Conservation (phyloP, 768 basidiomycete species). For the Phlegmacium glaucopus region DNA sequence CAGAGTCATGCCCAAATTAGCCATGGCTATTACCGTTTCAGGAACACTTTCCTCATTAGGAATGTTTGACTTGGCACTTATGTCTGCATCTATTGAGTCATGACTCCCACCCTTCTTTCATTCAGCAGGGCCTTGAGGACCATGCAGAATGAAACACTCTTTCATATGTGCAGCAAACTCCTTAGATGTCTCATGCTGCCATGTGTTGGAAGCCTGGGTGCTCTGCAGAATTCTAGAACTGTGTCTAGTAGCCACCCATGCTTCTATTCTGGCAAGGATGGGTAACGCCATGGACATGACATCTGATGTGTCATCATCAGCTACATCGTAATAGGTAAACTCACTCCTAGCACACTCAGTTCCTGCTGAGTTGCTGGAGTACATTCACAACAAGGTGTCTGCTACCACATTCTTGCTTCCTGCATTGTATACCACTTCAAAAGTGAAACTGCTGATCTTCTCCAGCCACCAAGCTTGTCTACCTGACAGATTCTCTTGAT, state of each 20-base stretch:
- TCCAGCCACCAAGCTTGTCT: conserved; percentile 36
- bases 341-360: conserved; percentile 13
- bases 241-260: not conserved
- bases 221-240: no score
- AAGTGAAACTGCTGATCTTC: conserved; percentile 18
- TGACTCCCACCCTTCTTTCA: conserved; percentile 21
- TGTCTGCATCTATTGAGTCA: no score
- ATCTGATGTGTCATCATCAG: no score
- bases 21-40: no score
- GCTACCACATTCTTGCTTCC: conserved; percentile 29
- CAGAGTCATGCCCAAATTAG: no score
- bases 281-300: no score
- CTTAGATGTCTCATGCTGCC: conserved; percentile 12
- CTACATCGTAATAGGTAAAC: conserved; percentile 18
- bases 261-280: conserved; percentile 5
- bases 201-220: no score
- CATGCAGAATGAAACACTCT: conserved; percentile 22
- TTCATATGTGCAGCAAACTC: conserved; percentile 18
- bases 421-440: conserved; percentile 14
- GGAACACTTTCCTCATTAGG: no score
- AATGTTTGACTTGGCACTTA: no score
- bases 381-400: conserved; percentile 26
- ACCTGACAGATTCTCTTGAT: conserved; percentile 28
- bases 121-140: conserved; percentile 18
- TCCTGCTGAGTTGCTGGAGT: conserved; percentile 16